phyloP scores from a whole-genome alignment of 2,329 filamentous ascomycete species.

The Nannizziopsis barbatae region DNA sequence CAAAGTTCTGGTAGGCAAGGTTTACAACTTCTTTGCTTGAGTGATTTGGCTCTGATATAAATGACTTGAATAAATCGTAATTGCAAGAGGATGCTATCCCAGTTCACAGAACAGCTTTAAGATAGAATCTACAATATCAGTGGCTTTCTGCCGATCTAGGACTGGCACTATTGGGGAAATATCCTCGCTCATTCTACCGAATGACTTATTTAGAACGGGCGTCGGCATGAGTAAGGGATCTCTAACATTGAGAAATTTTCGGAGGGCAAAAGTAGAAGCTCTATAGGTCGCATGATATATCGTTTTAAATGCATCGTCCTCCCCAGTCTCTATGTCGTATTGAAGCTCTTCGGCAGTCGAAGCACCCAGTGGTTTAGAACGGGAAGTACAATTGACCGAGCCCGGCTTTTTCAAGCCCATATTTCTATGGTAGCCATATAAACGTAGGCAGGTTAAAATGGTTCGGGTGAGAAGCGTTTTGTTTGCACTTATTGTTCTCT shows the following conservation, averaged over 20 bases:
- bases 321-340: slow-evolving; percentile 19
- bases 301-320: slow-evolving; percentile 32
- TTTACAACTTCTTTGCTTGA: no score
- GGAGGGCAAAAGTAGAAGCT: slow-evolving; percentile 34
- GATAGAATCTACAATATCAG: slow-evolving; percentile 33
- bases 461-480: slow-evolving; percentile 34
- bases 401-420: neutral
- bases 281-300: slow-evolving; percentile 38
- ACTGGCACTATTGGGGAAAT: slow-evolving; percentile 18
- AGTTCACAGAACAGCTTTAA: slow-evolving; percentile 32
- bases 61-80: no score
- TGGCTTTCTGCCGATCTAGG: slow-evolving; percentile 31
- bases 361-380: neutral
- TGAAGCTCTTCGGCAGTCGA: neutral
- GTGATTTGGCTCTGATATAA: no score
- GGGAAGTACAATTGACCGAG: neutral
- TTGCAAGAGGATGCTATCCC: neutral
- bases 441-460: slow-evolving; percentile 35
- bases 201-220: neutral
- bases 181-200: neutral
- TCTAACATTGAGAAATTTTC: slow-evolving; percentile 28
- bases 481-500: slow-evolving; percentile 25
- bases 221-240: neutral
- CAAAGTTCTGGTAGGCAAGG: no score
- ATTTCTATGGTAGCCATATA: slow-evolving; percentile 33